Evolutionary conservation across 257 asterid genomes (phyloP), one percentile per base, ranked within the genome.

Genomic region (Ophiorrhiza pumila): DNA sequence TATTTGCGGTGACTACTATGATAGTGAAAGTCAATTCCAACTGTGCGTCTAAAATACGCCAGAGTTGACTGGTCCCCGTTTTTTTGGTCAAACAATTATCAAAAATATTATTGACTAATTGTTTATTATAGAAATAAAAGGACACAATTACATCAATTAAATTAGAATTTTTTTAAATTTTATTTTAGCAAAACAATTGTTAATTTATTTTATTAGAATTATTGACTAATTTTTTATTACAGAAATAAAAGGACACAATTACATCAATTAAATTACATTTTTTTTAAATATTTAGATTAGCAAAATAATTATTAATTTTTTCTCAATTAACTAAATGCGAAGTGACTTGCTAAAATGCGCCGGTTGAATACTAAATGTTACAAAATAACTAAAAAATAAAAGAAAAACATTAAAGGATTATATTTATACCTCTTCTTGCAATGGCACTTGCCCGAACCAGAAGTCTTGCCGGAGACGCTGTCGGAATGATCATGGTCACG

Each of bases 341-440:
- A n/a, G n/a, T n/a, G n/a, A n/a, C n/a, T n/a, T n/a, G n/a, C n/a
- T n/a, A n/a, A n/a, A n/a, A n/a, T n/a, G n/a, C n/a, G n/a, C n/a
- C n/a, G n/a, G n/a, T n/a, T n/a, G n/a, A n/a, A n/a, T n/a, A n/a
- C n/a, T n/a, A n/a, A 43, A 43, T 43, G 7, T 6, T 14, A 43
- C 11, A 43, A 6, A 43, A 1, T 6, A 43, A 46, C 1, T 4
- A 12, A 10, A 5, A 1, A 4, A 46, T 46, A 46, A 32, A 32
- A 31, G 17, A 25, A 27, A 34, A 57, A 57, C 11, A 1, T 2
- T 25, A 15, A 55, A 31, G 7, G n/a, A 42, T 14, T 13, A 4
- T 4, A n/a, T 0, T 49, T 50, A 3, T 35, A 90, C 97, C 91
- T 91, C 80, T 89, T 89, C 75, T 86, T 89, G 91, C 96, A 91